These are phyloP conservation scores for Actinidia polygama DNA, from an alignment of 179 eudicot genomes.

Conservation along the genomic window DNA sequence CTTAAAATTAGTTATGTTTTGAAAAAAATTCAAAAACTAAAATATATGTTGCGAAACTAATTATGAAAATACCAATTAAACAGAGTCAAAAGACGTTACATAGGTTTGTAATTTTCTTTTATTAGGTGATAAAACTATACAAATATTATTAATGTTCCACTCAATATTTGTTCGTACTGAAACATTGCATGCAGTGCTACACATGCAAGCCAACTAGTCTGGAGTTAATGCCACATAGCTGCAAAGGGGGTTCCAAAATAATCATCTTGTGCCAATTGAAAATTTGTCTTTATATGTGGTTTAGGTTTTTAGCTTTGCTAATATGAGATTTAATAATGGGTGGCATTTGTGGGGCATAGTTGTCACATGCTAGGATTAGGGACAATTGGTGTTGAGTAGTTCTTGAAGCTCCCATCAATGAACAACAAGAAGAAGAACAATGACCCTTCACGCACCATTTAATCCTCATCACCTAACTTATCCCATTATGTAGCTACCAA, in stretches of 20 bases:
- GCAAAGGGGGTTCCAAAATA: neutral
- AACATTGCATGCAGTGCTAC: neutral
- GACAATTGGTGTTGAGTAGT: neutral
- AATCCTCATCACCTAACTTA: neutral
- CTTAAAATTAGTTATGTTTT: no score
- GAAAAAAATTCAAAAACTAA: no score
- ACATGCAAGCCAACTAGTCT: conserved; percentile 16
- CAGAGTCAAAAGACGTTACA: neutral
- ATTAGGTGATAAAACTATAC: no score
- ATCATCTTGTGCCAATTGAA: neutral
- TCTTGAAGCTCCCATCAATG: neutral
- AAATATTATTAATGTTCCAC: no score
- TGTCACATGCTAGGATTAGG: conserved; percentile 4
- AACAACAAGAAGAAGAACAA: neutral
- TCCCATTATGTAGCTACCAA: conserved; percentile 3
- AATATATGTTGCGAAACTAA: no score
- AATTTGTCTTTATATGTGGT: neutral
- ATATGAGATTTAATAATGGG: neutral
- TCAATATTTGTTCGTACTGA: no score
- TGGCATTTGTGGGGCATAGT: neutral
- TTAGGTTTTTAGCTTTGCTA: neutral
- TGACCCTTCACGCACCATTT: conserved; percentile 9
- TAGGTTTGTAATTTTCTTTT: neutral
- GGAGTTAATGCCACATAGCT: neutral
- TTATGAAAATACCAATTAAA: neutral